Conservation (phyloP, 1,284 basidiomycete genomes). For the Apiotrichum gracile region DNA sequence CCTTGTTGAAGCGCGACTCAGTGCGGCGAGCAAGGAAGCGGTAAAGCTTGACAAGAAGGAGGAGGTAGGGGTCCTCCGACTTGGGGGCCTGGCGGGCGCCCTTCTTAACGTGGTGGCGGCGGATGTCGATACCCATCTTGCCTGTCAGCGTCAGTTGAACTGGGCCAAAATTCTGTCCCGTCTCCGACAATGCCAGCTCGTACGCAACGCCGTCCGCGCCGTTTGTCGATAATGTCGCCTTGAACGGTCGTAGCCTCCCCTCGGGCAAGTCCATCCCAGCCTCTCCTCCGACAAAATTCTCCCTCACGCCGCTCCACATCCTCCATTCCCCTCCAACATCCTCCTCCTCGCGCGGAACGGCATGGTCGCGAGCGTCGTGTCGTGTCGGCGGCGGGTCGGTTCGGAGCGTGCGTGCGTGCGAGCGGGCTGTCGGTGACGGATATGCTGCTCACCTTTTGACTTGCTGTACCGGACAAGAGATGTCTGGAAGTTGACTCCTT, state of each 20-base stretch:
- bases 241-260: neutral
- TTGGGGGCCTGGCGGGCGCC: conserved; percentile 89
- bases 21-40: conserved; percentile 98
- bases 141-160: conserved; percentile 3
- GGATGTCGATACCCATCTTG: conserved; percentile 89
- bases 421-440: neutral
- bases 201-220: neutral
- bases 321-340: neutral
- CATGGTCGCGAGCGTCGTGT: neutral
- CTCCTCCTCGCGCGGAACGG: neutral
- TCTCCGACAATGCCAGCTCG: neutral
- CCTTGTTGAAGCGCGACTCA: conserved; percentile 96
- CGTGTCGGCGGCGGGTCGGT: neutral
- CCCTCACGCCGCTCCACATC: neutral
- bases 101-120: conserved; percentile 98
- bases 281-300: too few relatives aligned
- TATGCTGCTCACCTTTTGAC: conserved; percentile 2
- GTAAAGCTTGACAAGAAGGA: conserved; percentile 99
- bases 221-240: neutral
- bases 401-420: neutral
- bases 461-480: conserved; percentile 5
- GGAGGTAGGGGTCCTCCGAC: conserved; percentile 98
- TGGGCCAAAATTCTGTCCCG: neutral
- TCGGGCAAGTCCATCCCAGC: neutral
- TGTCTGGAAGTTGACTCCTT: neutral